Base-by-base conservation (phyloP, 2,329 filamentous ascomycete genomes). In the Fusarium buharicum region DNA sequence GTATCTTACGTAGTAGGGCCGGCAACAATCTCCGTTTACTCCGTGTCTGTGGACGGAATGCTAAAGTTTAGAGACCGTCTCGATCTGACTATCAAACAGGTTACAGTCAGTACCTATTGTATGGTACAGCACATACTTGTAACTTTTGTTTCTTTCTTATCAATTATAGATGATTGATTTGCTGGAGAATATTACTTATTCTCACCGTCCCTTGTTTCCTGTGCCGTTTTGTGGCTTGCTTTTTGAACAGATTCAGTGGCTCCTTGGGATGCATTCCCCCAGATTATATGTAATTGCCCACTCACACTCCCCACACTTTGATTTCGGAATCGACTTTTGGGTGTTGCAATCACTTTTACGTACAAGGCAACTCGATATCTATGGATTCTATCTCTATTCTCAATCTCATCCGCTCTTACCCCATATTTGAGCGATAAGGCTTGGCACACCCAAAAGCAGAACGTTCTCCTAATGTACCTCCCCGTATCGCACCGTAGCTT, bases 241-340 rank as follows among this genome's bases (percentile, higher is more conserved):
- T 31, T 33, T 40, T 43, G 20, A 22, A 18, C 54, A 55, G 40
- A 65, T 62, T 33, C 47, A 62, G 46, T 64, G 56, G 55, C 61
- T 58, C 55, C 31, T 44, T 46, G 24, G 41, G 46, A 56, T 48
- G 39, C 46, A 56, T 56, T 56, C 60, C 61, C 60, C 51, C 55
- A 52, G 55, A 65, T 41, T 64, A 31, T 14, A 56, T 57, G 50
- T 36, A 54, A 13, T 36, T 45, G 41, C 47, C 55, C 60, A 65
- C 47, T 54, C 61, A 62, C 55, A 57, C 47, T 60, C 45, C 34
- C 48, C 44, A 50, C 50, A 52, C 39, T 50, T 49, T 56, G 39
- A 37, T 62, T 36, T 62, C 33, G 17, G n/a, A 49, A 55, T 50
- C 43, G 33, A 47, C 22, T 41, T 41, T 39, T 51, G 17, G 27